Percentiles rank a stretch among this genome's conserved stretches.
These are phyloP conservation scores for Albatrellus sp. DNA, from an alignment of 1,284 basidiomycete genomes.

Conservation along the genomic window DNA sequence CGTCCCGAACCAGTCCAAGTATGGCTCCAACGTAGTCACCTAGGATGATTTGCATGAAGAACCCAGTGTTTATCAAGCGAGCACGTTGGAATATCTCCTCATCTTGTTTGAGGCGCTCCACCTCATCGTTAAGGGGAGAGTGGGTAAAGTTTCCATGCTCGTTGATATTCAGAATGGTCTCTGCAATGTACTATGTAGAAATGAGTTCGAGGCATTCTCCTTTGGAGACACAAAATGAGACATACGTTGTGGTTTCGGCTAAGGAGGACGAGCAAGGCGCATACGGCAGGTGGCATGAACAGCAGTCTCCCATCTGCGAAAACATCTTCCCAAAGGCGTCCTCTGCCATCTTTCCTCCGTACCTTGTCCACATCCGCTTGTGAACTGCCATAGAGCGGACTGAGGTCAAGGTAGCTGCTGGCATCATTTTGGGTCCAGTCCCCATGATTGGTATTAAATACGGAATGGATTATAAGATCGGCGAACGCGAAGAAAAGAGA, in stretches of 20 bases:
- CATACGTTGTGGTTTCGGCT: constrained; percentile 66
- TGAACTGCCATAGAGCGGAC: constrained; percentile 60
- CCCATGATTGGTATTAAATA: constrained; percentile 54
- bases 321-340: constrained; percentile 52
- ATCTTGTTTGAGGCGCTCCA: constrained; percentile 34
- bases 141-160: constrained; percentile 36
- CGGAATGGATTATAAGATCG: constrained; percentile 61
- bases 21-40: constrained; percentile 66
- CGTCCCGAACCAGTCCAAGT: constrained; percentile 51
- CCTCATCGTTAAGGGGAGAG: constrained; percentile 19
- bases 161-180: constrained; percentile 59
- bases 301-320: constrained; percentile 60
- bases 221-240: constrained; percentile 6
- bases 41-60: constrained; percentile 61
- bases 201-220: background rate
- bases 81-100: constrained; percentile 70
- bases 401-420: constrained; percentile 70
- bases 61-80: constrained; percentile 63
- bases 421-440: constrained; percentile 52
- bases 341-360: constrained; percentile 51
- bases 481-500: constrained; percentile 70
- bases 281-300: constrained; percentile 63
- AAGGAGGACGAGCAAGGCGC: constrained; percentile 59
- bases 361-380: constrained; percentile 35
- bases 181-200: constrained; percentile 47